A percentile compares a stretch with the other conserved stretches of the same genome.
Conservation (phyloP, 2,329 filamentous ascomycete genomes). For the Biscogniauxia mediterranea region DNA sequence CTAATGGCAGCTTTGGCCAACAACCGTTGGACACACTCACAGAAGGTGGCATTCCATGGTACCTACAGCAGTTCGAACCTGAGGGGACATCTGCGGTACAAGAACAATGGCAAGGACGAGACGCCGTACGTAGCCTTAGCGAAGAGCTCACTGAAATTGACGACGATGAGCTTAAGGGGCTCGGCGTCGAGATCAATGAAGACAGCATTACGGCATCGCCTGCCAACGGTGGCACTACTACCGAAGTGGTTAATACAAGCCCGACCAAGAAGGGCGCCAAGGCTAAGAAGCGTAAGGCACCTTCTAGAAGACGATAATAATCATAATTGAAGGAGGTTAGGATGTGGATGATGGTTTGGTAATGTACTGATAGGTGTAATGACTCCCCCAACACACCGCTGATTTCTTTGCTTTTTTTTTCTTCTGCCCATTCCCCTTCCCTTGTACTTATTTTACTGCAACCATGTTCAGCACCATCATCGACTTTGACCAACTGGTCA, state of each 20-base stretch:
- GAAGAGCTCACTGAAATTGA: slow-evolving; percentile 91
- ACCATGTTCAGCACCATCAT: slow-evolving; percentile 1
- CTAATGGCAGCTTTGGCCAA: slow-evolving; percentile 54
- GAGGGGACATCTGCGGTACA: slow-evolving; percentile 76
- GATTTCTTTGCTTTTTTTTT: slow-evolving; percentile 4
- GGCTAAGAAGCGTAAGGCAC: slow-evolving; percentile 28
- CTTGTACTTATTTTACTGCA: slow-evolving; percentile 23
- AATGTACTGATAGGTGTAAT: slow-evolving; percentile 12
- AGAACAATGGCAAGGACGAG: slow-evolving; percentile 70
- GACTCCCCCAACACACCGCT: background rate
- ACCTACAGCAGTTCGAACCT: slow-evolving; percentile 77
- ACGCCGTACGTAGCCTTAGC: slow-evolving; percentile 66
- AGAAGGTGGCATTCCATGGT: slow-evolving; percentile 84
- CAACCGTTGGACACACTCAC: slow-evolving; percentile 53
- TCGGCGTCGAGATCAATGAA: slow-evolving; percentile 55
- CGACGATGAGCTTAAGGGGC: slow-evolving; percentile 79
- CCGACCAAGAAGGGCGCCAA: slow-evolving; percentile 28
- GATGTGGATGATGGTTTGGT: slow-evolving; percentile 6
- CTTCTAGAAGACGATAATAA: slow-evolving; percentile 25
- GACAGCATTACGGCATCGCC: slow-evolving; percentile 43
- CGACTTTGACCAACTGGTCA: background rate
- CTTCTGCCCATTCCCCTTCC: slow-evolving; percentile 10
- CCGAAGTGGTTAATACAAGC: slow-evolving; percentile 20
- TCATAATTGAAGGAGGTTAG: slow-evolving; percentile 2
- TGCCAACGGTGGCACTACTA: slow-evolving; percentile 21